phyloP scores from a whole-genome alignment of 2,329 filamentous ascomycete species.

The Fusarium fracticaudum region DNA sequence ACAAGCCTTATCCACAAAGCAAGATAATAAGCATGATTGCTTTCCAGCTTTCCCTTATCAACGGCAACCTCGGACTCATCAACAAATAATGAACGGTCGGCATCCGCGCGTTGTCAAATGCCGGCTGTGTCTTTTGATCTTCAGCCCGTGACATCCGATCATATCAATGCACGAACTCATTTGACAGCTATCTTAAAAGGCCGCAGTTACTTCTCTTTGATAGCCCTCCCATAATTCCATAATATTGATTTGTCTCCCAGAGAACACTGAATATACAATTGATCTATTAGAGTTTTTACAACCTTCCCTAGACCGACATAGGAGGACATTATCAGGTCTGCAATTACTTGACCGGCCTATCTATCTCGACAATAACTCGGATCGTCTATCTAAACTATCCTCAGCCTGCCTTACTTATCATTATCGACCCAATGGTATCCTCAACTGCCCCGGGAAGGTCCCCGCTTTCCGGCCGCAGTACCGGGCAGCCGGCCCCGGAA shows the following conservation, averaged over 20 bases:
- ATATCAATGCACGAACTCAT: constrained; percentile 13
- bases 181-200: constrained; percentile 21
- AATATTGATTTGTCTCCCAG: not conserved
- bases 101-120: constrained; percentile 11
- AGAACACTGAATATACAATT: not conserved
- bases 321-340: no score
- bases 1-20: not conserved
- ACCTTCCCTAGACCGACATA: not conserved
- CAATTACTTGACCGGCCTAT: not conserved
- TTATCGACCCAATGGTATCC: constrained; percentile 16
- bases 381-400: not conserved
- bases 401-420: not conserved
- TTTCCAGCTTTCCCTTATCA: not conserved
- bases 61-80: constrained; percentile 34
- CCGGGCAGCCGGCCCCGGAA: constrained; percentile 4
- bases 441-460: constrained; percentile 1
- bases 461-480: constrained; percentile 18
- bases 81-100: constrained; percentile 7
- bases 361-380: not conserved
- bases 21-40: constrained; percentile 15
- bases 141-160: constrained; percentile 35
- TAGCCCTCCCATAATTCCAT: not conserved
- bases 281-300: not conserved
- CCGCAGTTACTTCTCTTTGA: not conserved
- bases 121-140: constrained; percentile 21